Base-by-base conservation (phyloP, 2,329 filamentous ascomycete species). In the Colletotrichum melonis region DNA sequence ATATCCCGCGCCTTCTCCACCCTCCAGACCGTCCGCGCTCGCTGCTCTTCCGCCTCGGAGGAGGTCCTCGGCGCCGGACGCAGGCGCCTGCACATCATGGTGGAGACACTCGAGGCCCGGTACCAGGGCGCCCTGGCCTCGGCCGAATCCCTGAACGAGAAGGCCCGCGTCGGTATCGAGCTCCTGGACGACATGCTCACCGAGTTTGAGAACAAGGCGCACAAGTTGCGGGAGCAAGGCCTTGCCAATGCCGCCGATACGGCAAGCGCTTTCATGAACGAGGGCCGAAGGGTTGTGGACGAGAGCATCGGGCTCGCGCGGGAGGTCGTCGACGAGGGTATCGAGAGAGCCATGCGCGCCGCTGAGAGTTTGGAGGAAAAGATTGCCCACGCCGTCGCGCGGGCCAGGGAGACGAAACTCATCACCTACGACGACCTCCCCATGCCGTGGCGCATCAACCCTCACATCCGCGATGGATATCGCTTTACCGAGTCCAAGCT, bases 401-500 rank as follows among this genome's bases (percentile, higher is more conserved):
- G 92, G 70, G 95, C 95, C 32, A 90, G 93, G 77, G 92, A 97
- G 80, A 89, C 94, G 63, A 94, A 95, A 60, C 88, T 98, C 16
- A 93, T 99, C 77, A 89, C 90, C 74, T 99, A 98, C 84, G 92
- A 97, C 59, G 95, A 98, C 79, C 88, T 99, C 5, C 97, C 97
- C 1, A 87, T 93, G 49, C 97, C 97, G 0, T 99, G 97, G 97
- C 90, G 94, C 74, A 93, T 97, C 79, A 99, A 99, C 83, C 95
- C 95, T 2, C 95, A 99, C 83, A 98, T 99, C 80, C 87, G 92
- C 64, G 91, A 90, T 67, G 97, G 97, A 22, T 99, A 99, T 82
- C 95, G 97, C 64, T 99, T 99, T 86, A 93, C 91, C 74, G 94
- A 97, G 79, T 95, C 94, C 73, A 97, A 97, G 82, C 86, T 96